These are phyloP conservation scores for Pistacia atlantica DNA, from an alignment of 345 rosid genomes.

Conservation along the genomic window DNA sequence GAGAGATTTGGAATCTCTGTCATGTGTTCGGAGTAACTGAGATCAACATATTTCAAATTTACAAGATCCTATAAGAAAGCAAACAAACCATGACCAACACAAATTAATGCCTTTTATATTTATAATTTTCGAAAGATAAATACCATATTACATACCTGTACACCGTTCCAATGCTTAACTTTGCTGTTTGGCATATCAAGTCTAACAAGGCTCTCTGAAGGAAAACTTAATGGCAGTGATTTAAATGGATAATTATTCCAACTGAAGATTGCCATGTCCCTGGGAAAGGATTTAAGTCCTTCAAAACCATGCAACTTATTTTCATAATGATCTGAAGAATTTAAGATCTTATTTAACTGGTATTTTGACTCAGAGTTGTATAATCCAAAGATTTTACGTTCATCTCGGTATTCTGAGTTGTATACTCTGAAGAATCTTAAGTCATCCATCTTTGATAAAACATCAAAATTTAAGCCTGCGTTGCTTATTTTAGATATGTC, in stretches of 20 bases:
- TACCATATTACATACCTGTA: background rate
- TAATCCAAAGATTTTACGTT: too few species aligned
- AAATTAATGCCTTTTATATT: background rate
- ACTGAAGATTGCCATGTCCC: background rate
- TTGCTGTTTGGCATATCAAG: background rate
- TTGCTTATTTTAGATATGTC: background rate
- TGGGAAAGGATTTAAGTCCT: background rate
- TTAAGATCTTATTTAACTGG: background rate
- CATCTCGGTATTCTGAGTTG: too few species aligned
- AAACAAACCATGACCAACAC: background rate
- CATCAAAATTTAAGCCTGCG: too few species aligned
- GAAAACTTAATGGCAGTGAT: too few species aligned
- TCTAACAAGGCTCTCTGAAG: background rate
- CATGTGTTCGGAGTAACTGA: too few species aligned
- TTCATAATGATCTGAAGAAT: background rate
- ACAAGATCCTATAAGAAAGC: too few species aligned
- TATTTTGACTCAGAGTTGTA: too few species aligned
- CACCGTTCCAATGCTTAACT: background rate
- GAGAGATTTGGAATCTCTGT: too few species aligned
- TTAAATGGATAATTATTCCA: background rate
- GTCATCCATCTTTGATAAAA: too few species aligned
- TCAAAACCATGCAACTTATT: too few species aligned
- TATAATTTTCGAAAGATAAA: background rate
- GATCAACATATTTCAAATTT: too few species aligned
- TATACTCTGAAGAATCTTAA: too few species aligned